Percentiles rank a stretch among this genome's conserved stretches.
Conservation (phyloP, 306 rosid species). For the Gleditsia sinensis region DNA sequence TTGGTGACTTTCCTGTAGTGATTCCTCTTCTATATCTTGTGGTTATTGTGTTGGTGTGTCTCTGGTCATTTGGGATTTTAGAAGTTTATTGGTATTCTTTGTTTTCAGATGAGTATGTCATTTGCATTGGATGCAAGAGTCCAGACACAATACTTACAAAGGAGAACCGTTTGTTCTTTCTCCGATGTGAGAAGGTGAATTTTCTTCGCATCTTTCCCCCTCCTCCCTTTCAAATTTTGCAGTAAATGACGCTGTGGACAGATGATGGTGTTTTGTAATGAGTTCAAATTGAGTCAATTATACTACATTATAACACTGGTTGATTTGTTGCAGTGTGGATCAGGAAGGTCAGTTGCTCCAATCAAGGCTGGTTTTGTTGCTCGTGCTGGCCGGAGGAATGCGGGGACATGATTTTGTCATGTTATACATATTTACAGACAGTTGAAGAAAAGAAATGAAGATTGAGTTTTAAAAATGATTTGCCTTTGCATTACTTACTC, state of each 20-base stretch:
- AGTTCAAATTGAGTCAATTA: no score
- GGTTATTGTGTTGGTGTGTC: not conserved
- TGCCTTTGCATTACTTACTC: no score
- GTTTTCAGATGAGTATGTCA: slow-evolving; percentile 82
- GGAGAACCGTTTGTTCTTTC: slow-evolving; percentile 97
- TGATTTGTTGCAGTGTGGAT: no score
- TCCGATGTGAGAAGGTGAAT: slow-evolving; percentile 92
- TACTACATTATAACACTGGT: no score
- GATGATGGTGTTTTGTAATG: no score
- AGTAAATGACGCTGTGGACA: not conserved
- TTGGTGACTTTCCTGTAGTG: not conserved
- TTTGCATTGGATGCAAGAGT: slow-evolving; percentile 91
- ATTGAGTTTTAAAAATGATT: no score
- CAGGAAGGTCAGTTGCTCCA: no score
- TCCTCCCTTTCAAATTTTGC: not conserved
- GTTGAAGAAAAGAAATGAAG: no score
- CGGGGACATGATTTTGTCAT: no score
- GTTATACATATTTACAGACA: no score
- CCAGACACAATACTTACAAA: slow-evolving; percentile 94
- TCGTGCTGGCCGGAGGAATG: no score
- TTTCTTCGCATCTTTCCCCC: not conserved
- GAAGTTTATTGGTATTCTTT: not conserved
- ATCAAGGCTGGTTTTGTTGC: no score
- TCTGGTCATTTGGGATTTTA: not conserved
- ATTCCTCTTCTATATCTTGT: not conserved